Conservation (phyloP, 1,284 basidiomycete species). For the Microbotryum violaceum region DNA sequence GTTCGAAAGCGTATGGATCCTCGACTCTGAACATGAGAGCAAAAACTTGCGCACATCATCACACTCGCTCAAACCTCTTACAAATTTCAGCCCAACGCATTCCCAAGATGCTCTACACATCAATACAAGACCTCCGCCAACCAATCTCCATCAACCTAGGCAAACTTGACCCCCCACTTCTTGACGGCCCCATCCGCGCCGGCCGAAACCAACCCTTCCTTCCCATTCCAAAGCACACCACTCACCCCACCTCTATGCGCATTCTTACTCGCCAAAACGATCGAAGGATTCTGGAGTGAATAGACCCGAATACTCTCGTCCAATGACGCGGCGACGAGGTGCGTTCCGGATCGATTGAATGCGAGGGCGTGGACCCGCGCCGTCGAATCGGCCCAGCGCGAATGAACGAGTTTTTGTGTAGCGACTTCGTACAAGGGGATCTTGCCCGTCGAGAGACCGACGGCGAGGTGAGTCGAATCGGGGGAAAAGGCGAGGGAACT, state of each 20-base stretch:
- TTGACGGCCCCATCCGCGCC: slow-evolving; percentile 26
- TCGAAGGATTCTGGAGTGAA: slow-evolving; percentile 7
- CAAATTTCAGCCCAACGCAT: neutral
- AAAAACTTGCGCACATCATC: too few relatives aligned
- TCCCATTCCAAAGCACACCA: slow-evolving; percentile 8
- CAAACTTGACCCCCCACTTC: slow-evolving; percentile 9
- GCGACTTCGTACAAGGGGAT: slow-evolving; percentile 16
- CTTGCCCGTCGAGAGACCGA: slow-evolving; percentile 28
- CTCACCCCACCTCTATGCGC: slow-evolving; percentile 17
- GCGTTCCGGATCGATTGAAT: slow-evolving; percentile 9
- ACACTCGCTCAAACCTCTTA: neutral
- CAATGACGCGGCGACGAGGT: slow-evolving; percentile 14
- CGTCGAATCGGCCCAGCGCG: slow-evolving; percentile 8
- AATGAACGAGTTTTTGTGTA: slow-evolving; percentile 1
- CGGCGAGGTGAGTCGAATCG: slow-evolving; percentile 42
- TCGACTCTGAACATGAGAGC: too few relatives aligned
- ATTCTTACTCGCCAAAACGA: slow-evolving; percentile 6
- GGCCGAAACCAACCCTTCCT: slow-evolving; percentile 6
- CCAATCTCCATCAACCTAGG: slow-evolving; percentile 2
- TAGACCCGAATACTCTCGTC: slow-evolving; percentile 23
- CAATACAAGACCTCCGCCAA: neutral
- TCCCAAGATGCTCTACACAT: too few relatives aligned
- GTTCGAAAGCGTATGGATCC: too few relatives aligned
- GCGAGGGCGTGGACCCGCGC: slow-evolving; percentile 15
- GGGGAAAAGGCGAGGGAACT: slow-evolving; percentile 73